Base-by-base conservation (phyloP, 768 basidiomycete genomes). In the Pisolithus albus region DNA sequence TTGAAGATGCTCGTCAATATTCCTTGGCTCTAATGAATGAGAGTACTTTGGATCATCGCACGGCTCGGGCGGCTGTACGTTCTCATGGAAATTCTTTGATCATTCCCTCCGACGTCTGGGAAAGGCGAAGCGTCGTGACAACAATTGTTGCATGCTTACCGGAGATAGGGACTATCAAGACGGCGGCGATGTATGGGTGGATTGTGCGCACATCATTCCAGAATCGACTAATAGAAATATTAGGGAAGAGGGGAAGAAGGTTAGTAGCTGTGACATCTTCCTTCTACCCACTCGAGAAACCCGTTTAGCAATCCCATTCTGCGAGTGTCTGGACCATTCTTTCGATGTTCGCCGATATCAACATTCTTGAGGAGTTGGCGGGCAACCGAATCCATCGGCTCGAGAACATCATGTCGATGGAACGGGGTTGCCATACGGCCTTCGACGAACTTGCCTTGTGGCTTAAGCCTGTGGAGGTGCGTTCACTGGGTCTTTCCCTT, bases 281-380 rank as follows among this genome's bases (percentile, higher is more conserved):
- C 28, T 9, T 30, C 9, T 30, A 9, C 28, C 28, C 2, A 30
- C 28, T 7, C 9, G 8, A 7, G 9, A 30, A 30, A 30, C 28
- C 28, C 8, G 28, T 28, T 4, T 28, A 28, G 26, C 26, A 9
- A 30, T 30, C 9, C 26, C 28, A 30, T 7, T 30, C 53, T 49
- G 10, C 41, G 60, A 18, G 72, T 73, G 2, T 60, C 61, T 1
- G 62, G 24, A 24, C 5, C 3, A 24, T 67, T 28, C 34, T 68
- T 21, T 39, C 56, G 7, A 34, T 46, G 9, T 59, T 61, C 50
- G 45, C 54, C 30, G 16, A 36, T 38, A 26, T 47, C n/a, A 30
- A 36, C 34, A 24, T 59, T 15, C 28, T 50, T n/a, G 46, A 56
- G 23, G 65, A 68, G 44, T 54, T 70, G 38, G 56, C 62, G 34